These are phyloP conservation scores for Didymella exigua DNA, from an alignment of 2,329 filamentous ascomycete species.

Conservation along the genomic window DNA sequence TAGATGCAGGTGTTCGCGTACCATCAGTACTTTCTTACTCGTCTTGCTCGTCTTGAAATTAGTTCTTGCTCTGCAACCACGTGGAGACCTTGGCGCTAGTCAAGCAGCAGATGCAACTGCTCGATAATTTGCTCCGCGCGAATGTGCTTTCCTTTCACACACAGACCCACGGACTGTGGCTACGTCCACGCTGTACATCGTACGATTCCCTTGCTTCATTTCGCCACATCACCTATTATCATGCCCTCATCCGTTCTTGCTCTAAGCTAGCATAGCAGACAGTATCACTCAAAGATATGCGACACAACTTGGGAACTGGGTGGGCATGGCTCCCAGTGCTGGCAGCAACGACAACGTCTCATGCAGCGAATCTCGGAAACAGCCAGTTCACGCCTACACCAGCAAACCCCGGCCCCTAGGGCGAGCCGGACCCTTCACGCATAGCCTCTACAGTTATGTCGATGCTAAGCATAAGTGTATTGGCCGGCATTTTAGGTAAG, in stretches of 20 bases:
- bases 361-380: neutral
- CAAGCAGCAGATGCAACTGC: neutral
- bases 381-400: neutral
- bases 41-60: too few species aligned
- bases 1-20: too few species aligned
- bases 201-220: neutral
- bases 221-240: slow-evolving; percentile 1
- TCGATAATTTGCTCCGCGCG: neutral
- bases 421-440: slow-evolving; percentile 15
- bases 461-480: slow-evolving; percentile 35
- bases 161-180: neutral
- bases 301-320: too few species aligned
- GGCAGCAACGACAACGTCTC: neutral
- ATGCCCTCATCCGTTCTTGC: neutral
- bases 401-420: neutral
- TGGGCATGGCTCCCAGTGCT: neutral
- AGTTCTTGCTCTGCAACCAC: too few species aligned
- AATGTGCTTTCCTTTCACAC: neutral
- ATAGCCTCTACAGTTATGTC: slow-evolving; percentile 23
- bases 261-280: neutral
- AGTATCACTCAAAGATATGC: neutral
- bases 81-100: neutral
- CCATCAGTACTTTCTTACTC: too few species aligned
- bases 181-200: neutral
- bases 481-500: slow-evolving; percentile 20